These are phyloP conservation scores for Apiotrichum sp. DNA, from an alignment of 1,284 basidiomycete species.

Conservation along the genomic window DNA sequence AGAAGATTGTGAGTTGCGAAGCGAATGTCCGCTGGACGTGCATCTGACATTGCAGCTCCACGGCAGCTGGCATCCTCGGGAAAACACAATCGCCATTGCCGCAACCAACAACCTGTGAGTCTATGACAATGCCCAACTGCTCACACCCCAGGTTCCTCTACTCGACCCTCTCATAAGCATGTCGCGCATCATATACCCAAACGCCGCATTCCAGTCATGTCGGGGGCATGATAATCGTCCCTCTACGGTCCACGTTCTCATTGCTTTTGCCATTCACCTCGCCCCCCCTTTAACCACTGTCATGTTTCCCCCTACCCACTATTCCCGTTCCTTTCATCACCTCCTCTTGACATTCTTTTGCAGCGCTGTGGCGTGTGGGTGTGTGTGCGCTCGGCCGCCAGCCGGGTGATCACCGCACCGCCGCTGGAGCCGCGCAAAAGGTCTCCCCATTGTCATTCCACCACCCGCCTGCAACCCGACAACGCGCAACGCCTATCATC, in stretches of 20 bases:
- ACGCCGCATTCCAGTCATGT: conserved; percentile 9
- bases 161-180: conserved; percentile 41
- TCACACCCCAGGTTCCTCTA: conserved; percentile 39
- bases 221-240: background rate
- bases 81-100: conserved; percentile 97
- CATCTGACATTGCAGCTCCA: conserved; percentile 53
- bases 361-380: too few relatives aligned
- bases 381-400: too few relatives aligned
- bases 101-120: conserved; percentile 87
- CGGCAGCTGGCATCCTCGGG: conserved; percentile 93
- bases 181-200: conserved; percentile 12
- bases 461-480: too few relatives aligned
- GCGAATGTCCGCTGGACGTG: too few relatives aligned
- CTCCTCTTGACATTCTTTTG: too few relatives aligned
- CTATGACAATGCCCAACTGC: background rate
- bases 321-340: background rate
- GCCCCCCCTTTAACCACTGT: background rate
- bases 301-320: background rate
- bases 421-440: too few relatives aligned
- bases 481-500: conserved; percentile 7
- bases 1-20: conserved; percentile 71
- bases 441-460: too few relatives aligned
- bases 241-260: conserved; percentile 1
- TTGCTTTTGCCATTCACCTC: background rate
- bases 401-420: too few relatives aligned